Evolutionary conservation across 306 rosid species (phyloP).

Genomic region (Gastrolobium bilobum): DNA sequence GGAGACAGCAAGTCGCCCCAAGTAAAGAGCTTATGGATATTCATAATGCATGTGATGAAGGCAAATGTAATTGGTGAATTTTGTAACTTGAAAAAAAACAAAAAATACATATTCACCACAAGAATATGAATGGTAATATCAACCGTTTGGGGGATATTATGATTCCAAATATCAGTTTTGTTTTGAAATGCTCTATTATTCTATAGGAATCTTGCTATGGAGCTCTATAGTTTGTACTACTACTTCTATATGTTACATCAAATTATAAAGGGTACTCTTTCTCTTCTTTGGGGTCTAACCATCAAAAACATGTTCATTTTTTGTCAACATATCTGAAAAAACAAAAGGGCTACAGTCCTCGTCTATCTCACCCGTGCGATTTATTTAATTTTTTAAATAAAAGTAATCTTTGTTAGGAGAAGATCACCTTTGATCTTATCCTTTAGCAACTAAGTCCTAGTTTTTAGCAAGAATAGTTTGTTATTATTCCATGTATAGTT

Average conservation of each 20-base stretch:
- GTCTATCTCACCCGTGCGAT: too few species aligned
- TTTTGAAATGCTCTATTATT: constrained; percentile 10
- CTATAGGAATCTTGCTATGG: constrained; percentile 14
- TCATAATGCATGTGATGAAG: constrained; percentile 4
- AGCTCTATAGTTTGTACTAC: constrained; percentile 15
- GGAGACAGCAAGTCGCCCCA: constrained; percentile 64
- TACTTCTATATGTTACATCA: neutral
- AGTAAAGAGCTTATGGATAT: constrained; percentile 41
- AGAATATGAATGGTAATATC: neutral
- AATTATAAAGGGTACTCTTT: neutral
- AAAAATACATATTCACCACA: constrained; percentile 37
- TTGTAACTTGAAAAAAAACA: neutral
- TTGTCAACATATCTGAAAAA: too few species aligned
- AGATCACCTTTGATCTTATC: too few species aligned
- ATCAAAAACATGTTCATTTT: neutral
- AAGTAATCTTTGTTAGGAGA: too few species aligned
- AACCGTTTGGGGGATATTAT: constrained; percentile 17
- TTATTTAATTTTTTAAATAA: too few species aligned
- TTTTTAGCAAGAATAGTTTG: too few species aligned
- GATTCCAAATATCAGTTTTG: constrained; percentile 30
- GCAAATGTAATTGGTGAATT: constrained; percentile 49
- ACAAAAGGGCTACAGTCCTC: too few species aligned
- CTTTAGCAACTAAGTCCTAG: too few species aligned
- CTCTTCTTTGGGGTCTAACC: neutral
- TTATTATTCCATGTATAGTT: too few species aligned